Percentiles rank a stretch among this genome's conserved stretches.
Conservation (phyloP, 495 filamentous ascomycete genomes). For the Pseudevernia furfuracea region DNA sequence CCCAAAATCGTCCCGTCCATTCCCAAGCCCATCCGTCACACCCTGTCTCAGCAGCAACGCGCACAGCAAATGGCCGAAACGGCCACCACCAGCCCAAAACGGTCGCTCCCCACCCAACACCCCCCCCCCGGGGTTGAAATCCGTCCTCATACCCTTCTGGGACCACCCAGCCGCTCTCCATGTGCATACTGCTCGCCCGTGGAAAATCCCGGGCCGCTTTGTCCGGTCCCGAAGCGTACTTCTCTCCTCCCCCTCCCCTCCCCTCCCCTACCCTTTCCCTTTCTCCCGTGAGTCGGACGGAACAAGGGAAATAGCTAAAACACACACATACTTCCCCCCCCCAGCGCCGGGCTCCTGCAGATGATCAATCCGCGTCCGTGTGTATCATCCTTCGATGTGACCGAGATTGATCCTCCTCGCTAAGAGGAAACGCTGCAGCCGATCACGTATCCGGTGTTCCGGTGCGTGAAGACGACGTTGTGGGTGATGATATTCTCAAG, state of each 20-base stretch:
- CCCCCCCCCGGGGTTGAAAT: conserved; percentile 28
- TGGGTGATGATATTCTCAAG: conserved; percentile 28
- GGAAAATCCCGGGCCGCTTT: too few species aligned
- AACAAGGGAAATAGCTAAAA: background rate
- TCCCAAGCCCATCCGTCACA: background rate
- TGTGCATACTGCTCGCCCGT: conserved; percentile 20
- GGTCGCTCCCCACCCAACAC: too few species aligned
- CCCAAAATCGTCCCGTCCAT: too few species aligned
- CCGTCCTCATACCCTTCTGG: conserved; percentile 35
- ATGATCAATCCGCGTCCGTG: conserved; percentile 19
- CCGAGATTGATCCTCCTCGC: conserved; percentile 30
- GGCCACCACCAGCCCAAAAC: background rate
- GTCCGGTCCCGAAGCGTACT: background rate
- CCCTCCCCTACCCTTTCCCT: background rate
- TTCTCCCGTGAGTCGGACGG: background rate
- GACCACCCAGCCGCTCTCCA: conserved; percentile 27
- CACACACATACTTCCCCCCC: background rate
- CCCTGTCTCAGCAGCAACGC: too few species aligned
- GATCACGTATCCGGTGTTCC: conserved; percentile 28
- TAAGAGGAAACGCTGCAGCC: conserved; percentile 30
- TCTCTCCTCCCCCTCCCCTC: too few species aligned
- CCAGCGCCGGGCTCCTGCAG: conserved; percentile 19
- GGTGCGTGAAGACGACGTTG: conserved; percentile 27
- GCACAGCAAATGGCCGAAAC: background rate
- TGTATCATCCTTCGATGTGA: conserved; percentile 29